Conservation (phyloP, 305 asterid species). For the Fraxinus nigra region DNA sequence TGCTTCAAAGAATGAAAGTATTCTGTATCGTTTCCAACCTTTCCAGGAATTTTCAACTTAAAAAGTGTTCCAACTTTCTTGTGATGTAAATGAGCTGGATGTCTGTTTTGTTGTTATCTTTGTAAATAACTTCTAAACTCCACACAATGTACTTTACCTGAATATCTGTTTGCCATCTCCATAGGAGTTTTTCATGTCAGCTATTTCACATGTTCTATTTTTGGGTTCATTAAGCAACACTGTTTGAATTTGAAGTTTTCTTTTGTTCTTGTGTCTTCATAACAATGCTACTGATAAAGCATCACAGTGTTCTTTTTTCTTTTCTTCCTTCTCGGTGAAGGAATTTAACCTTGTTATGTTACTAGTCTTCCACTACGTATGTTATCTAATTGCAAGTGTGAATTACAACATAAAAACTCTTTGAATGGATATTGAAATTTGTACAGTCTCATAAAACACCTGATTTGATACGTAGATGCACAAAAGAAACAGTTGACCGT, state of each 20-base stretch:
- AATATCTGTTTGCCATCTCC: background rate
- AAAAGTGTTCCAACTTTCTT: background rate
- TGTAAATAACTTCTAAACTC: background rate
- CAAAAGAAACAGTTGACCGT: background rate
- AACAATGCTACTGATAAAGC: background rate
- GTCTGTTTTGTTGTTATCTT: background rate
- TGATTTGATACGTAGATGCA: background rate
- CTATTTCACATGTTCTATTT: background rate
- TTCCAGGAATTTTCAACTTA: background rate
- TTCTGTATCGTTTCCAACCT: background rate
- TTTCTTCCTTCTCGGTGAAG: background rate
- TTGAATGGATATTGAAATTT: background rate
- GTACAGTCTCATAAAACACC: background rate
- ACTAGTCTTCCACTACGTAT: background rate
- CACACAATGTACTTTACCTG: background rate
- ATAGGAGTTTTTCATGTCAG: background rate
- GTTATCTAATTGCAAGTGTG: background rate
- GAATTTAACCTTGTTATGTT: background rate
- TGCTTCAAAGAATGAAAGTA: background rate
- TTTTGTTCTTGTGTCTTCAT: background rate
- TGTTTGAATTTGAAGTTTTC: background rate
- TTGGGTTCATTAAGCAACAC: background rate
- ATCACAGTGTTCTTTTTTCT: background rate
- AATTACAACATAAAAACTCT: background rate
- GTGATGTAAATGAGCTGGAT: background rate